phyloP scores from a whole-genome alignment of 306 rosid genomes.

The Vigna angularis region DNA sequence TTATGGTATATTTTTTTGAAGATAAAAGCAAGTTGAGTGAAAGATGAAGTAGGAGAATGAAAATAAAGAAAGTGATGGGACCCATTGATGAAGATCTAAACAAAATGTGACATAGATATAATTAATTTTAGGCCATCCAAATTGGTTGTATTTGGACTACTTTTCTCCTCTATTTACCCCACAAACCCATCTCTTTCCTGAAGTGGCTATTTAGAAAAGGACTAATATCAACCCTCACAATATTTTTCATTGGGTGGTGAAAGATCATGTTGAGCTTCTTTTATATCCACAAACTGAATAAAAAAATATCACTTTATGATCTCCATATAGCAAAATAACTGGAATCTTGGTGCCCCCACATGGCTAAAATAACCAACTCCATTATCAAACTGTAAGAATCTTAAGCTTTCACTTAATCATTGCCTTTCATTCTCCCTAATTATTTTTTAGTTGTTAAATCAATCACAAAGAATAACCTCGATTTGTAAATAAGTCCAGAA shows the following conservation, averaged over 20 bases:
- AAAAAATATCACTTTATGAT: slow-evolving; percentile 20
- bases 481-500: neutral
- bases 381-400: neutral
- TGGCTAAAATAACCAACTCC: neutral
- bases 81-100: slow-evolving; percentile 41
- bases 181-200: slow-evolving; percentile 44
- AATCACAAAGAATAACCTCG: slow-evolving; percentile 15
- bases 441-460: slow-evolving; percentile 29
- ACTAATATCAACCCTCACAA: slow-evolving; percentile 35
- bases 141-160: slow-evolving; percentile 38
- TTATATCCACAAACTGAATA: slow-evolving; percentile 39
- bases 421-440: slow-evolving; percentile 33
- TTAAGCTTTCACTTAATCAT: slow-evolving; percentile 35
- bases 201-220: slow-evolving; percentile 44
- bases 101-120: slow-evolving; percentile 30
- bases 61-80: slow-evolving; percentile 23
- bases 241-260: neutral
- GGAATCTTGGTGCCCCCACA: slow-evolving; percentile 45
- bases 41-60: slow-evolving; percentile 20
- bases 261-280: slow-evolving; percentile 27
- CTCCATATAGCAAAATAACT: slow-evolving; percentile 34
- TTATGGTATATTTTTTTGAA: slow-evolving; percentile 23
- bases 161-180: slow-evolving; percentile 13
- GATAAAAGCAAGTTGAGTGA: slow-evolving; percentile 26
- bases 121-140: slow-evolving; percentile 38